Conservation (phyloP, 345 rosid genomes). For the Salix dunnii region DNA sequence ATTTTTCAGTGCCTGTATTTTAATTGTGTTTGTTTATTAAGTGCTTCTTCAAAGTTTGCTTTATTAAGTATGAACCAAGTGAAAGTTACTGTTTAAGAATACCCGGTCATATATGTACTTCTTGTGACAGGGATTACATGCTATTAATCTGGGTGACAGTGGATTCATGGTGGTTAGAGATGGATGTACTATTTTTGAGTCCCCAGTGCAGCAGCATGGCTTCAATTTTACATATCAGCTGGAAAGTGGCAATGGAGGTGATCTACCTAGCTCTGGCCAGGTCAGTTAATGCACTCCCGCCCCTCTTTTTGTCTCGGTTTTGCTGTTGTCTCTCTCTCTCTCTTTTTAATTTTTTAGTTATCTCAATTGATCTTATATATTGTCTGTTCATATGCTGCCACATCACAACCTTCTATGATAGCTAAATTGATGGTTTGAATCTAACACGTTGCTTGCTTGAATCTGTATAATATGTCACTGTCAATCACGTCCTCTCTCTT, state of each 20-base stretch:
- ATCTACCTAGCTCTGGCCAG: conserved; percentile 34
- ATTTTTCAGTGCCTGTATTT: neutral
- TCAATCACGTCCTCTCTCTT: no score
- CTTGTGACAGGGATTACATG: conserved; percentile 26
- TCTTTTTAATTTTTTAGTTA: neutral
- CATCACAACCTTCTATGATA: neutral
- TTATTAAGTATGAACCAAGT: neutral
- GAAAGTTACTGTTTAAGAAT: neutral
- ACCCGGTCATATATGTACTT: neutral
- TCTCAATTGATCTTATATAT: neutral
- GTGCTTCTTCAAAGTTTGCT: neutral
- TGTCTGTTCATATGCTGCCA: neutral
- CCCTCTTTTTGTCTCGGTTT: neutral
- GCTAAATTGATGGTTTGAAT: neutral
- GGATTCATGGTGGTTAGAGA: conserved; percentile 35
- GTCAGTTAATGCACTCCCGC: conserved; percentile 4
- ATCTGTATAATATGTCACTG: neutral
- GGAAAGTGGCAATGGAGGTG: conserved; percentile 19
- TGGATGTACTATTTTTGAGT: conserved; percentile 29
- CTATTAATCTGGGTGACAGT: conserved; percentile 34
- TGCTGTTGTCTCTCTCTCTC: neutral
- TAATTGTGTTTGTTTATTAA: neutral
- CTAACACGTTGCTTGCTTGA: neutral
- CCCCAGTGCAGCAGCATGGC: conserved; percentile 38
- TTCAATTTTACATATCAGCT: conserved; percentile 36